A percentile compares a stretch with the other conserved stretches of the same genome.
Conservation (phyloP, 176 grass and related monocot genomes). For the Cymbopogon citratus region DNA sequence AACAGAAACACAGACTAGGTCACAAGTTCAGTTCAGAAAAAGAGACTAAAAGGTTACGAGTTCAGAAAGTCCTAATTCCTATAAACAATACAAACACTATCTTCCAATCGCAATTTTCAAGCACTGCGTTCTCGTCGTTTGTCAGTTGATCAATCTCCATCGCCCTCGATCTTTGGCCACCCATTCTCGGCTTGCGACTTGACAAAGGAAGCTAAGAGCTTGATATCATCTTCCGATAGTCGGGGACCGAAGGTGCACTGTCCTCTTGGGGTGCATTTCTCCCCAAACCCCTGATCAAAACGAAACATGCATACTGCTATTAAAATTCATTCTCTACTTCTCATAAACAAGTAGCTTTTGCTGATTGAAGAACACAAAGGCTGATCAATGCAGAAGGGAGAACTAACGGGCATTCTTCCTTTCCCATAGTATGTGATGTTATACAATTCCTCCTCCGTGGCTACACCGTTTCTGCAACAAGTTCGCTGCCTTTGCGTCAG, state of each 20-base stretch:
- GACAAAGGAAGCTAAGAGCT: conserved; percentile 68
- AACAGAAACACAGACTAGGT: background rate
- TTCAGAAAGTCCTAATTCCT: background rate
- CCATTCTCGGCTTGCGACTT: conserved; percentile 69
- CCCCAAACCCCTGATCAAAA: conserved; percentile 64
- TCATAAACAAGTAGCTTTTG: background rate
- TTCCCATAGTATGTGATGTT: conserved; percentile 90
- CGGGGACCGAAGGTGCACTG: conserved; percentile 76
- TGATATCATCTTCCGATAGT: conserved; percentile 74
- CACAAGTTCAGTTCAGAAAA: background rate
- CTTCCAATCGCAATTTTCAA: background rate
- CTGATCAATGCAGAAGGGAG: background rate
- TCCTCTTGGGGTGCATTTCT: conserved; percentile 71
- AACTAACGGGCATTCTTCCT: conserved; percentile 77
- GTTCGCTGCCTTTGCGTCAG: background rate
- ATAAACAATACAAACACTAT: background rate
- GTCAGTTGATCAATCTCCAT: conserved; percentile 39
- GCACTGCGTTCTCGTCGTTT: background rate
- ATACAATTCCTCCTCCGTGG: conserved; percentile 72
- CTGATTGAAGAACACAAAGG: background rate
- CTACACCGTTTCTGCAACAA: conserved; percentile 66
- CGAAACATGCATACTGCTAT: background rate
- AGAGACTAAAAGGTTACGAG: background rate
- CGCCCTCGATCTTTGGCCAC: conserved; percentile 72
- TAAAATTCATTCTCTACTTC: background rate